A percentile compares a stretch with the other conserved stretches of the same genome.
Evolutionary conservation across 73 alveolate species (phyloP).

Genomic region (Effrenium voratum): DNA sequence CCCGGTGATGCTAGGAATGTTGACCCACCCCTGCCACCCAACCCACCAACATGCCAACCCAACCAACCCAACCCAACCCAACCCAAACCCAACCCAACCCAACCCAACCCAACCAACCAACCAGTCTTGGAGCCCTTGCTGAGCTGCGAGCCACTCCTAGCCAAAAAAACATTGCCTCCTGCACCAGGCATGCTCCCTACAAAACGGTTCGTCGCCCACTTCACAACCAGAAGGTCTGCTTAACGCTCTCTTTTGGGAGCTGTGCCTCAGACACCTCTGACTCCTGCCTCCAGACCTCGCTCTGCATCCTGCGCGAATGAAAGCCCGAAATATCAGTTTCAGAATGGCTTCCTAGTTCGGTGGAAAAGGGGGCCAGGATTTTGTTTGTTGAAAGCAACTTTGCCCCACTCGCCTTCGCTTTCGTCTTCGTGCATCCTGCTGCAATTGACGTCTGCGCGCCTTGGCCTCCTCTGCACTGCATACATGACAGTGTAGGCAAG

Average conservation of each 20-base stretch:
- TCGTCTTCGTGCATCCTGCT: conserved; percentile 86
- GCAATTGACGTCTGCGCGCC: conserved; percentile 69
- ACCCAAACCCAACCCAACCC: neutral
- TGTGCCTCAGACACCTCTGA: too few relatives aligned
- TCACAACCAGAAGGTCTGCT: conserved; percentile 33
- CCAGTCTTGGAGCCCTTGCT: neutral
- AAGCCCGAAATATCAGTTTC: too few relatives aligned
- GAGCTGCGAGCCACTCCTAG: neutral
- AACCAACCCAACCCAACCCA: too few relatives aligned
- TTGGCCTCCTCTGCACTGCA: conserved; percentile 75
- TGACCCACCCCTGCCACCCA: too few relatives aligned
- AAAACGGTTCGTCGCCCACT: neutral
- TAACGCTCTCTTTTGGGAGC: too few relatives aligned
- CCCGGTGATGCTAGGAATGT: too few relatives aligned
- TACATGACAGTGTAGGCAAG: conserved; percentile 64
- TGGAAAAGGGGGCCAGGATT: too few relatives aligned
- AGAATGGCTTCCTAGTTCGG: too few relatives aligned
- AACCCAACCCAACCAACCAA: neutral
- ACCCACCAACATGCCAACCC: too few relatives aligned
- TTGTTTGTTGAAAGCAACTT: neutral
- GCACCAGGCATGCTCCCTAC: neutral
- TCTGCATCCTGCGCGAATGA: too few relatives aligned
- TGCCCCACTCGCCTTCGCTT: conserved; percentile 49
- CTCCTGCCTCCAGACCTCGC: too few relatives aligned
- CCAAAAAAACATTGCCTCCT: neutral